phyloP scores from a whole-genome alignment of 2,329 filamentous ascomycete genomes.

The Dactylonectria estremocensis region DNA sequence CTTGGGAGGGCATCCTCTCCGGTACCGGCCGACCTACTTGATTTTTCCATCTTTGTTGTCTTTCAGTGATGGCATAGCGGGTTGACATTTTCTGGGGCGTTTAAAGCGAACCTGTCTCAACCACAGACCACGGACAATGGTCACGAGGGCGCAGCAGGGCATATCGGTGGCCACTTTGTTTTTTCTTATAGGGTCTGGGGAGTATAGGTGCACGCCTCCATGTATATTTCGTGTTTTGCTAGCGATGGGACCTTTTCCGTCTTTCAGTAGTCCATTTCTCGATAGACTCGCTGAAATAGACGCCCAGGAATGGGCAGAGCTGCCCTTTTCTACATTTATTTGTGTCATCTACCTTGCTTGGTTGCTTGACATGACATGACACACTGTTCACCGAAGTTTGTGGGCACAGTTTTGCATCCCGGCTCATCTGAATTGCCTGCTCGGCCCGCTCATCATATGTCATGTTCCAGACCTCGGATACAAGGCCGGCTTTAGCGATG shows the following conservation, averaged over 20 bases:
- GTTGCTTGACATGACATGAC: background rate
- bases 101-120: conserved; percentile 35
- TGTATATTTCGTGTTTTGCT: conserved; percentile 34
- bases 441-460: background rate
- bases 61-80: conserved; percentile 45
- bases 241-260: conserved; percentile 22
- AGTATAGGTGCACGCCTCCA: conserved; percentile 37
- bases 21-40: background rate
- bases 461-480: background rate
- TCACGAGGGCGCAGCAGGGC: conserved; percentile 29
- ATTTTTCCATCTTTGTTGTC: conserved; percentile 23
- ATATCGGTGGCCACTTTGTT: conserved; percentile 30
- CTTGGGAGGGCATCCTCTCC: conserved; percentile 1
- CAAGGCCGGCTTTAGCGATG: background rate
- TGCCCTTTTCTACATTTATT: background rate
- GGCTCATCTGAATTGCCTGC: background rate
- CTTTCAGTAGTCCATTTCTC: conserved; percentile 16
- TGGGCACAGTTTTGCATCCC: background rate
- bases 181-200: conserved; percentile 37
- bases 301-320: conserved; percentile 19
- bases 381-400: background rate
- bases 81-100: conserved; percentile 44
- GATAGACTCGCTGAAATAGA: conserved; percentile 29
- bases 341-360: background rate
- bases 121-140: conserved; percentile 36